Evolutionary conservation across 2,329 filamentous ascomycete species (phyloP), one percentile per base, ranked within the genome.

Genomic region (Epichloe sylvatica): DNA sequence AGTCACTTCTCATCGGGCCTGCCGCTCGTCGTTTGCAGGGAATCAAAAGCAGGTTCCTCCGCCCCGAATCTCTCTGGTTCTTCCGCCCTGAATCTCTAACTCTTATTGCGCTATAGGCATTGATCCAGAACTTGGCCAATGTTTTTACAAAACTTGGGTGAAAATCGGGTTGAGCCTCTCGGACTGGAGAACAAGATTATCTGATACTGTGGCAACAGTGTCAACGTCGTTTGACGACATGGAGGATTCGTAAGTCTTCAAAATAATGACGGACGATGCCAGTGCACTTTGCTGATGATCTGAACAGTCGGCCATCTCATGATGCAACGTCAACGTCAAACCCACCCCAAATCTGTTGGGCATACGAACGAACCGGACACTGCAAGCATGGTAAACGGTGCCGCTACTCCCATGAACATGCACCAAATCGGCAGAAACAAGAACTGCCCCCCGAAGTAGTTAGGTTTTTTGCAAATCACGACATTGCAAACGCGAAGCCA

Each of bases 311-410:
- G 8, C 11, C 5, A 8, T 2, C 19, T 35, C 11, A 13, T 36
- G 33, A 7, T 11, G 3, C 12, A 19, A 23, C 33, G 9, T 21
- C 33, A 7, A n/a, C 19, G 7, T n/a, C 17, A 12, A 19, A 39
- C 13, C 36, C 23, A n/a, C 23, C 23, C 2, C 21, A 39, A 8
- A n/a, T 11, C 13, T 49, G 48, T 25, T 40, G 30, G 42, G 3
- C 37, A 7, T 52, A 51, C 30, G 4, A 45, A 15, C 47, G 46
- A 23, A 36, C 49, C 15, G 50, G 47, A 5, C 47, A 15, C 6
- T 55, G 54, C 49, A 55, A 53, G 11, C 52, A 49, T 42, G 49
- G 54, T 7, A n/a, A 41, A 3, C 15, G 41, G n/a, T 55, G 54
- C 49, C 46, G 17, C 13, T 55, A 50, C 19, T 50, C 51, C 7